These are phyloP conservation scores for Trametes cubensis DNA, from an alignment of 768 basidiomycete genomes.

Conservation along the genomic window DNA sequence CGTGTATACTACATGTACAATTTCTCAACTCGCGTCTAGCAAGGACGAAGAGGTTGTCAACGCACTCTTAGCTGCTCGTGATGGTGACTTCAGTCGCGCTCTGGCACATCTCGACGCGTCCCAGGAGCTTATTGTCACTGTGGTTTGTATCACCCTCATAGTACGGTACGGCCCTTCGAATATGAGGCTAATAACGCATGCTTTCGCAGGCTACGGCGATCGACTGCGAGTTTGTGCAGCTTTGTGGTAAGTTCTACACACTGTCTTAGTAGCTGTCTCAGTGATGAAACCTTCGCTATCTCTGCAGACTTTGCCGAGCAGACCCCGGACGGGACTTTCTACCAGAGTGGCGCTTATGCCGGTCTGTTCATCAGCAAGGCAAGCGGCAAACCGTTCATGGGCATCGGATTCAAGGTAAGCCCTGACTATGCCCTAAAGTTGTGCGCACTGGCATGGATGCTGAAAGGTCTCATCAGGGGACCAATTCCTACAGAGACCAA, in stretches of 20 bases:
- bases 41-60: not conserved
- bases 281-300: not conserved
- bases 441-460: not conserved
- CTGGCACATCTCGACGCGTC: not conserved
- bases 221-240: conserved; percentile 9
- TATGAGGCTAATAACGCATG: not conserved
- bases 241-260: conserved; percentile 3
- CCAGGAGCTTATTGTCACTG: conserved; percentile 3
- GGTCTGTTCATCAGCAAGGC: conserved; percentile 13
- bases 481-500: not conserved
- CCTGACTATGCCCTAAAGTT: not conserved
- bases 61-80: conserved; percentile 5
- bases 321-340: not conserved
- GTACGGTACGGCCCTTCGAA: not conserved
- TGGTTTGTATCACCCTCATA: not conserved
- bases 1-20: no score
- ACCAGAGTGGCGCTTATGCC: conserved; percentile 5
- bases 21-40: not conserved
- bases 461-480: not conserved
- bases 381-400: conserved; percentile 6
- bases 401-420: conserved; percentile 14
- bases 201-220: not conserved
- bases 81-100: not conserved
- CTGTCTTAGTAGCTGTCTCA: not conserved
- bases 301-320: not conserved